These are phyloP conservation scores for Mallotus nudiflorus DNA, from an alignment of 345 rosid genomes.

Conservation along the genomic window DNA sequence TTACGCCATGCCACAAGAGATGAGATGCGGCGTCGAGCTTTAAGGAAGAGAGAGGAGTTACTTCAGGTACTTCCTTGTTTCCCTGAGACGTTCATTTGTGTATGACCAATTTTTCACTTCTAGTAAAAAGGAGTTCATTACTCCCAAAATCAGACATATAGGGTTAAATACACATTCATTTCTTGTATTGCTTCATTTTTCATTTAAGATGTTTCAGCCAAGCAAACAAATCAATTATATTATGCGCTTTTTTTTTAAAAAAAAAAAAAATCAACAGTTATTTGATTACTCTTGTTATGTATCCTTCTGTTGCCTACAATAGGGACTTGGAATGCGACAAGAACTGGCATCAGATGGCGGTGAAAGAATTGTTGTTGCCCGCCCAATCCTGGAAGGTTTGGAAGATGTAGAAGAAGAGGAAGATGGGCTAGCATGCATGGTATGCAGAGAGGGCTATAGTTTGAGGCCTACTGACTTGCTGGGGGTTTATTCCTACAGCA, in stretches of 20 bases:
- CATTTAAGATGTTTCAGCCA: background rate
- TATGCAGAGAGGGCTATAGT: conserved; percentile 96
- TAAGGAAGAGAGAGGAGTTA: conserved; percentile 78
- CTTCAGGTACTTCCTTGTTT: conserved; percentile 58
- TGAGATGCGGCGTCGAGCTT: conserved; percentile 91
- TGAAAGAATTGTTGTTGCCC: conserved; percentile 78
- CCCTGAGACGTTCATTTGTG: background rate
- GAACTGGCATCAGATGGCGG: conserved; percentile 90
- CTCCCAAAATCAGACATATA: background rate
- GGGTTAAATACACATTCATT: background rate
- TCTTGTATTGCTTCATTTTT: background rate
- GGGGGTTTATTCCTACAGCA: conserved; percentile 89
- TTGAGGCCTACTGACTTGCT: conserved; percentile 87
- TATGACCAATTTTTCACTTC: background rate
- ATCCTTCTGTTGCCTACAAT: conserved; percentile 7
- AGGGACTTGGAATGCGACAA: conserved; percentile 93
- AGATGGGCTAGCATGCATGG: conserved; percentile 98
- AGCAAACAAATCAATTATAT: background rate
- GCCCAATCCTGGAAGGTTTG: conserved; percentile 85
- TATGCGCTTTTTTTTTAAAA: background rate
- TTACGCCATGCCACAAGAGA: conserved; percentile 89
- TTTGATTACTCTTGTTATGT: conserved; percentile 4
- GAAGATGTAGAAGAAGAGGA: conserved; percentile 97
- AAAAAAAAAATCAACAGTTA: too few species aligned
- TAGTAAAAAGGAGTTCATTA: background rate